Evolutionary conservation across 768 basidiomycete species (phyloP), one percentile per base, ranked within the genome.

Genomic region (Podaxis sp.): DNA sequence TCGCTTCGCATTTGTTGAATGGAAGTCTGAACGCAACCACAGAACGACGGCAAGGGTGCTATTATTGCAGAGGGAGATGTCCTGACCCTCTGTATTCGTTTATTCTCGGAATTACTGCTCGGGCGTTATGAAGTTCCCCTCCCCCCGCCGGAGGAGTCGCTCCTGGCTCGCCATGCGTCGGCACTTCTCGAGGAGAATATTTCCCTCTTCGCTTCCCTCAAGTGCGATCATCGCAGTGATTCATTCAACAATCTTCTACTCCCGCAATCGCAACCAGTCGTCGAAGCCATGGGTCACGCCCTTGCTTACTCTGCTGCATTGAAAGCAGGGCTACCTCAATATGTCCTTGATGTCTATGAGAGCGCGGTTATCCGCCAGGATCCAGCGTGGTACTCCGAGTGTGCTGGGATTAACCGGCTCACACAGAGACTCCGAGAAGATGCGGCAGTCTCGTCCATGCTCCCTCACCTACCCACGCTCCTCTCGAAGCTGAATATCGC

Each of bases 281-380:
- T 88, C 57, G 82, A 86, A 73, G 82, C 87, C n/a, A 82, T 88
- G 46, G 87, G 87, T 3, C 84, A 87, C 68, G 82, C 85, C 15
- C 74, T 85, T 46, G 84, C 87, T 2, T 87, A 87, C 68, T 82
- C 84, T 5, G 82, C 82, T 17, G 86, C 80, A 17, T 62, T 80
- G 49, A 73, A 74, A 38, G 74, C 75, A 12, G 76, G 75, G 3
- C 68, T 87, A 30, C 80, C 82, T 2, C 72, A 76, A 65, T 76
- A 78, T 17, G 76, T 89, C 30, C 73, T 87, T 36, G 84, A 86
- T 59, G 69, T 87, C 7, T 88, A 84, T 69, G 84, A 82, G 67
- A 80, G 78, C 58, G 77, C 79, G 4, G 77, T 81, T 40, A 79
- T 87, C 57, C 76, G 81, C 61, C 79, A 79, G 64, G 85, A 87